These are phyloP conservation scores for Nigrospora oryzae DNA, from an alignment of 2,329 filamentous ascomycete genomes.

Conservation along the genomic window DNA sequence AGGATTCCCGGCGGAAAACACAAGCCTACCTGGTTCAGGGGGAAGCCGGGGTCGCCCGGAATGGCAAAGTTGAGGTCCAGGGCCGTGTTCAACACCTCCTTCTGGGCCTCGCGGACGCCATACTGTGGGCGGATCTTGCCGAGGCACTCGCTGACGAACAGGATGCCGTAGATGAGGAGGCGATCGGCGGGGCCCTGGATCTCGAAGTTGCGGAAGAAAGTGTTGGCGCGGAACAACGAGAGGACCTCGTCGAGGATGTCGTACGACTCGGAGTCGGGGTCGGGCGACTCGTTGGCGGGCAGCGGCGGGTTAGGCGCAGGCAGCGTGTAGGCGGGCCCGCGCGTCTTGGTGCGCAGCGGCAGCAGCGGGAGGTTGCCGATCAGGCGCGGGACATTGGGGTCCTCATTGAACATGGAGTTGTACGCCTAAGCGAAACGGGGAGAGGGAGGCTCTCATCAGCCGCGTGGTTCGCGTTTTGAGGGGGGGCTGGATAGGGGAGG, in stretches of 20 bases:
- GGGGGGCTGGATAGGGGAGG: not conserved
- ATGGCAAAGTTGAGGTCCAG: slow-evolving; percentile 90
- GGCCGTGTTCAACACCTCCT: slow-evolving; percentile 84
- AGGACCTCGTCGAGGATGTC: slow-evolving; percentile 94
- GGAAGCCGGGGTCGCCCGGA: slow-evolving; percentile 87
- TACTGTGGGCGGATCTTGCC: slow-evolving; percentile 75
- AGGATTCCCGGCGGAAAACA: no score
- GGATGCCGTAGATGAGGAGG: slow-evolving; percentile 91
- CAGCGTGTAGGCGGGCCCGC: slow-evolving; percentile 89
- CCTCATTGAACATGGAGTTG: slow-evolving; percentile 92
- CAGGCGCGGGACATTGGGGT: slow-evolving; percentile 53
- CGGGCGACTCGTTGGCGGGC: slow-evolving; percentile 53
- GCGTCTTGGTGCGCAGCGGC: slow-evolving; percentile 87
- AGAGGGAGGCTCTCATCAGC: not conserved
- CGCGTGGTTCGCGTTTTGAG: no score
- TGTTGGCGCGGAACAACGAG: slow-evolving; percentile 91
- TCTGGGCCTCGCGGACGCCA: slow-evolving; percentile 46
- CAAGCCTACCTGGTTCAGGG: slow-evolving; percentile 68
- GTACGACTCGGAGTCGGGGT: slow-evolving; percentile 87
- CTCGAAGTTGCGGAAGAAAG: slow-evolving; percentile 98
- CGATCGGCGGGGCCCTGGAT: slow-evolving; percentile 94
- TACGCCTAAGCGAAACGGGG: slow-evolving; percentile 59
- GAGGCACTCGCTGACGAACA: slow-evolving; percentile 87
- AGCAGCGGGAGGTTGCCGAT: slow-evolving; percentile 91
- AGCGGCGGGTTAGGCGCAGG: slow-evolving; percentile 49